Evolutionary conservation across 1,284 basidiomycete genomes (phyloP).

Genomic region (Moesziomyces antarcticus): DNA sequence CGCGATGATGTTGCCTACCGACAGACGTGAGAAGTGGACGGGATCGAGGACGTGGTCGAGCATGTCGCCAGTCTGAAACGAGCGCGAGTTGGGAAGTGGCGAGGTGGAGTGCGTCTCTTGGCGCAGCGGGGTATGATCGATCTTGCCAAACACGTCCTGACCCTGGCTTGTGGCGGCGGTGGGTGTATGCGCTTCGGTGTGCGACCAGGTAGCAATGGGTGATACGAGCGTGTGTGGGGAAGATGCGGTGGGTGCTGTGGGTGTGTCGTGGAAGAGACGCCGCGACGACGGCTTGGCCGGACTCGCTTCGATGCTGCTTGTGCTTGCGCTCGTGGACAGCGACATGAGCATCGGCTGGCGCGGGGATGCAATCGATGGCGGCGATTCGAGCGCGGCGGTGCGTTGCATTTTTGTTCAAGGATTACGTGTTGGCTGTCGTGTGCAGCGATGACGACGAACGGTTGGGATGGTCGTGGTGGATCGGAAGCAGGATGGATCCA

Average conservation of each 20-base stretch:
- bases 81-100: constrained; percentile 39
- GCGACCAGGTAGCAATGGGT: constrained; percentile 5
- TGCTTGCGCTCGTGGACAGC: constrained; percentile 20
- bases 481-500: background rate
- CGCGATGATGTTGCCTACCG: constrained; percentile 45
- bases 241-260: constrained; percentile 10
- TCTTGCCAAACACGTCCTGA: constrained; percentile 42
- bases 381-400: constrained; percentile 16
- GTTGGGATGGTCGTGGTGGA: background rate
- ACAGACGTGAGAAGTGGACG: constrained; percentile 23
- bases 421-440: background rate
- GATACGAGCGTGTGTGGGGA: constrained; percentile 13
- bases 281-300: constrained; percentile 25
- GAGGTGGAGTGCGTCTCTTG: constrained; percentile 44
- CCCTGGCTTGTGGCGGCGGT: constrained; percentile 5
- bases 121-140: constrained; percentile 37
- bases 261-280: constrained; percentile 36
- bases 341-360: constrained; percentile 21
- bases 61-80: constrained; percentile 41
- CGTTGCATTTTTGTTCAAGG: constrained; percentile 4
- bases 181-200: constrained; percentile 16
- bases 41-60: constrained; percentile 32
- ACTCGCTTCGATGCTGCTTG: constrained; percentile 29
- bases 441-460: background rate
- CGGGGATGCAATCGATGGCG: constrained; percentile 15